These are phyloP conservation scores for Xylaria sp. DNA, from an alignment of 2,329 filamentous ascomycete species.

Conservation along the genomic window DNA sequence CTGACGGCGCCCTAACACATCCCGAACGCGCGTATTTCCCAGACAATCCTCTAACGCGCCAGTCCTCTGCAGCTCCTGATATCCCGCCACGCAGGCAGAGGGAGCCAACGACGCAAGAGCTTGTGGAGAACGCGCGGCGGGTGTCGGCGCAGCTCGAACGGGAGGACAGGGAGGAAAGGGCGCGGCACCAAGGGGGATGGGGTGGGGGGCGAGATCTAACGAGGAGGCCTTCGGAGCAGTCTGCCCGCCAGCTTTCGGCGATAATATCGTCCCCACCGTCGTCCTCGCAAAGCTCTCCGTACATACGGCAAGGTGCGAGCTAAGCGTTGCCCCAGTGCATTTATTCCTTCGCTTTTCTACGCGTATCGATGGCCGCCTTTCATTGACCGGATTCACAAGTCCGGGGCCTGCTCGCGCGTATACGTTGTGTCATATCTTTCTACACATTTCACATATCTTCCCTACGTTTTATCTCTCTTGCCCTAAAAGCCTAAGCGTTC, in stretches of 20 bases:
- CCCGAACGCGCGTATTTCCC: conserved; percentile 21
- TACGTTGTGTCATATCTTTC: background rate
- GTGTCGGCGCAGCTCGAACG: conserved; percentile 41
- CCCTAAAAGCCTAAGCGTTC: background rate
- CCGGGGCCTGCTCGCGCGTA: background rate
- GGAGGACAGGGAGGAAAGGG: conserved; percentile 32
- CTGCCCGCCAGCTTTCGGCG: conserved; percentile 13
- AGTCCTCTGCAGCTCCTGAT: conserved; percentile 26
- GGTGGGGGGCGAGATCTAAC: conserved; percentile 20
- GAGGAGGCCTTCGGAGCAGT: conserved; percentile 11
- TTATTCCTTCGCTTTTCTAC: background rate
- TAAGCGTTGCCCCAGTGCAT: background rate
- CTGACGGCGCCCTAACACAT: conserved; percentile 15
- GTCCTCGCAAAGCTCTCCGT: conserved; percentile 19
- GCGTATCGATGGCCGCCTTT: background rate
- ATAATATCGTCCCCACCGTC: conserved; percentile 20
- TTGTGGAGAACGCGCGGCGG: conserved; percentile 37
- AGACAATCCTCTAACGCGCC: conserved; percentile 10
- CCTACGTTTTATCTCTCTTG: background rate
- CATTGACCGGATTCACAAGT: background rate
- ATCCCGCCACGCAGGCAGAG: conserved; percentile 13
- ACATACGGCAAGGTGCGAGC: background rate
- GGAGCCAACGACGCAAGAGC: conserved; percentile 36
- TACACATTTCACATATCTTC: background rate
- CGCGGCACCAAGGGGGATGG: conserved; percentile 15